These are phyloP conservation scores for Fraxinus ornus DNA, from an alignment of 305 asterid species.

Conservation along the genomic window DNA sequence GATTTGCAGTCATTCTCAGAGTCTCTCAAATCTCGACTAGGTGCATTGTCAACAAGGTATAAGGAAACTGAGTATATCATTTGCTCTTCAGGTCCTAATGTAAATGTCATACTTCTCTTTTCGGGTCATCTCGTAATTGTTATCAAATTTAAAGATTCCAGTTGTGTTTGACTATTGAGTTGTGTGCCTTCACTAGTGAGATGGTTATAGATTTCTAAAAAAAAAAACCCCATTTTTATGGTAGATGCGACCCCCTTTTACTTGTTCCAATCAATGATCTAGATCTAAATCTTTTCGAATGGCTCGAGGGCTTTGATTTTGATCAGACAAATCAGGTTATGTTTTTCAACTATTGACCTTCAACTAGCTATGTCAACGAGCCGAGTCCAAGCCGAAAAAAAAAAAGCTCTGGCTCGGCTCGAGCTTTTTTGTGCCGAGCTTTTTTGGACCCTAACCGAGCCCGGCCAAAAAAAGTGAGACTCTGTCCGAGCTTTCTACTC, in stretches of 20 bases:
- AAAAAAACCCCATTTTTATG: not conserved
- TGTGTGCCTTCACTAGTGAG: not conserved
- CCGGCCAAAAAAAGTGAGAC: too few species aligned
- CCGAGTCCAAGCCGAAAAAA: too few species aligned
- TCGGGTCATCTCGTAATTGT: not conserved
- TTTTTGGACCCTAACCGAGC: too few species aligned
- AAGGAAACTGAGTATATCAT: constrained; percentile 20
- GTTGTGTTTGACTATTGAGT: not conserved
- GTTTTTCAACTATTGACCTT: not conserved
- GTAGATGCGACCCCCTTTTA: not conserved
- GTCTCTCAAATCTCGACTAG: constrained; percentile 66
- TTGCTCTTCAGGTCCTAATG: not conserved
- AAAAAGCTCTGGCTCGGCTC: too few species aligned
- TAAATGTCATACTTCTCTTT: not conserved
- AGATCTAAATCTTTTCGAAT: not conserved
- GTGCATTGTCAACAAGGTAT: constrained; percentile 76
- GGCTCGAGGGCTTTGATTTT: not conserved
- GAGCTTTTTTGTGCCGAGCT: too few species aligned
- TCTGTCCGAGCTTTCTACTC: too few species aligned
- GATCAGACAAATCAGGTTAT: not conserved
- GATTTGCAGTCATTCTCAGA: constrained; percentile 77
- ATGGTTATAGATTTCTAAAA: not conserved
- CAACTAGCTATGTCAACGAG: too few species aligned
- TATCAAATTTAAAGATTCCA: not conserved
- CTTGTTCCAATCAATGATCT: not conserved